These are phyloP conservation scores for Phialophora chinensis DNA, from an alignment of 2,329 filamentous ascomycete genomes.

Conservation along the genomic window DNA sequence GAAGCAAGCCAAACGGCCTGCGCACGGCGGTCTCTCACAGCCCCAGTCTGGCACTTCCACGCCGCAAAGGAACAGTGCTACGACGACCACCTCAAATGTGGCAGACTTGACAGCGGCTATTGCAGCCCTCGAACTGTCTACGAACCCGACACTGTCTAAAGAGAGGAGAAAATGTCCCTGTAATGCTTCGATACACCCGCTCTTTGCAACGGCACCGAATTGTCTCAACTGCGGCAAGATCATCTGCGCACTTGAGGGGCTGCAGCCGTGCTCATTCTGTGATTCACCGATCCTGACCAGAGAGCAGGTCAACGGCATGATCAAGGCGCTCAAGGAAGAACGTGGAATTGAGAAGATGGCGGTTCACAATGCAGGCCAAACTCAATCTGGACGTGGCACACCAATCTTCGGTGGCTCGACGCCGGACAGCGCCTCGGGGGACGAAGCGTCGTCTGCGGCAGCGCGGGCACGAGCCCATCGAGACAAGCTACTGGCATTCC, in stretches of 20 bases:
- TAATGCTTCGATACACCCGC: slow-evolving; percentile 82
- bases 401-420: slow-evolving; percentile 43
- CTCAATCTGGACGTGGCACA: slow-evolving; percentile 47
- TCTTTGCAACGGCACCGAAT: slow-evolving; percentile 90
- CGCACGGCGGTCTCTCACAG: slow-evolving; percentile 49
- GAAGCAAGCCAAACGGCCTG: slow-evolving; percentile 63
- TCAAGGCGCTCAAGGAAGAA: slow-evolving; percentile 81
- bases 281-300: slow-evolving; percentile 72
- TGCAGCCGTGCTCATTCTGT: slow-evolving; percentile 94
- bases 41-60: slow-evolving; percentile 71
- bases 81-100: slow-evolving; percentile 55
- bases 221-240: slow-evolving; percentile 93
- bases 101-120: slow-evolving; percentile 76
- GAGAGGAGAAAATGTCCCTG: slow-evolving; percentile 78
- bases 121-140: slow-evolving; percentile 85
- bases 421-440: slow-evolving; percentile 43
- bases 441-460: slow-evolving; percentile 41
- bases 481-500: slow-evolving; percentile 79
- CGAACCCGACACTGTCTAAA: slow-evolving; percentile 74
- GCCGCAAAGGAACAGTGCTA: slow-evolving; percentile 60
- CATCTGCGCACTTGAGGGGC: slow-evolving; percentile 89
- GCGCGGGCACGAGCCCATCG: slow-evolving; percentile 67
- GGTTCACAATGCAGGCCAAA: slow-evolving; percentile 72
- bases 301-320: slow-evolving; percentile 81
- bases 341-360: slow-evolving; percentile 86